These are phyloP conservation scores for Metschnikowia reukaufii DNA, from an alignment of 805 yeast genomes.

Conservation along the genomic window DNA sequence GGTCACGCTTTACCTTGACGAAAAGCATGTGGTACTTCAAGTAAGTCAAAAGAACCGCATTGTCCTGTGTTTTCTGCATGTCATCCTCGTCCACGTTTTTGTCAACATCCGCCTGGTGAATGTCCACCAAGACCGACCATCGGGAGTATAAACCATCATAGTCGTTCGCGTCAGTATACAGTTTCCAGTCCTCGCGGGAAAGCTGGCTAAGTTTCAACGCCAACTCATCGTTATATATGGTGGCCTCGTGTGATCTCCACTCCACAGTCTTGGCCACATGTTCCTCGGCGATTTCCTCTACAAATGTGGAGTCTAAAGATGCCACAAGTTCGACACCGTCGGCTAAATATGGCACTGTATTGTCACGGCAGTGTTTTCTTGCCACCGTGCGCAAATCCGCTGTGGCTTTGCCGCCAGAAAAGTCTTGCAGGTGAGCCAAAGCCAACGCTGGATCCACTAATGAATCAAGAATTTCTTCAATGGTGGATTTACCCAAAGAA, in stretches of 20 bases:
- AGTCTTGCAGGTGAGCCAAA: constrained; percentile 49
- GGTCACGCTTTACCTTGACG: constrained; percentile 72
- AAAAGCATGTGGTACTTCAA: constrained; percentile 67
- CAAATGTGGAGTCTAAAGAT: constrained; percentile 36
- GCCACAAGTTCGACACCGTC: constrained; percentile 43
- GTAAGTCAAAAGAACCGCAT: constrained; percentile 73
- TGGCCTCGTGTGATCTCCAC: constrained; percentile 61
- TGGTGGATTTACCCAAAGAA: constrained; percentile 36
- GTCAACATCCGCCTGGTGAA: constrained; percentile 56
- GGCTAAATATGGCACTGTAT: constrained; percentile 31
- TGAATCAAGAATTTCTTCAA: constrained; percentile 56
- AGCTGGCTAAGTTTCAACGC: constrained; percentile 55
- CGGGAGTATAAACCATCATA: constrained; percentile 58
- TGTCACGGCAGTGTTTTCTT: constrained; percentile 40
- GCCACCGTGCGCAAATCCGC: constrained; percentile 53
- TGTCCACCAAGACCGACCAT: constrained; percentile 70
- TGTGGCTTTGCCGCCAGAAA: constrained; percentile 20
- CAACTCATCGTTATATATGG: constrained; percentile 66
- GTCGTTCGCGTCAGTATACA: constrained; percentile 39
- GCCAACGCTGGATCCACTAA: constrained; percentile 66
- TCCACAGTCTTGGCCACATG: constrained; percentile 34
- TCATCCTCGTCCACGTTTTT: constrained; percentile 50
- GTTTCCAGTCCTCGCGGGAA: constrained; percentile 26
- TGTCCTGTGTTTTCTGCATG: constrained; percentile 61
- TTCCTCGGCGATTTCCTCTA: constrained; percentile 29